phyloP scores from a whole-genome alignment of 805 yeast genomes.

The Wickerhamiella galacta region DNA sequence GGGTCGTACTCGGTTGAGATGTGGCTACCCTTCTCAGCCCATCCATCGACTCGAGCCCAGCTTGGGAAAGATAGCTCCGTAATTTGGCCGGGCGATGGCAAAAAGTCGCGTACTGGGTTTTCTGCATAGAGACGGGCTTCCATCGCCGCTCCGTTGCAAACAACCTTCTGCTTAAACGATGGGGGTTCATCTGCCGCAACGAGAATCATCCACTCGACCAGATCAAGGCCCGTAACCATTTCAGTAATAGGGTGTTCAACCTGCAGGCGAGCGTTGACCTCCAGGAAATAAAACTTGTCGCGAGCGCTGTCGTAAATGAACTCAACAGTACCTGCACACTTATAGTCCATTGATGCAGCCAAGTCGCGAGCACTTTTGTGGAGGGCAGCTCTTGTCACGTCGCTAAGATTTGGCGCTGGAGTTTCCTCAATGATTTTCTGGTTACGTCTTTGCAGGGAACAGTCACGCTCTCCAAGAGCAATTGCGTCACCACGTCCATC shows the following conservation, averaged over 20 bases:
- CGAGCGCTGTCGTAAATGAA: slow-evolving; percentile 75
- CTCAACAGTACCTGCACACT: slow-evolving; percentile 96
- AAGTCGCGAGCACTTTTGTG: slow-evolving; percentile 72
- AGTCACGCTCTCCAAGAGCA: slow-evolving; percentile 93
- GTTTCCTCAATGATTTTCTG: slow-evolving; percentile 95
- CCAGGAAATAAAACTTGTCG: slow-evolving; percentile 85
- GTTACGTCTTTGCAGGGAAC: slow-evolving; percentile 93
- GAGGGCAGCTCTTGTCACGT: slow-evolving; percentile 53
- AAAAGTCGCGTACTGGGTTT: slow-evolving; percentile 85
- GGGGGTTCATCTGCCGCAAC: slow-evolving; percentile 87
- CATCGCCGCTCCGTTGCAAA: slow-evolving; percentile 76
- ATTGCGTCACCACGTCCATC: slow-evolving; percentile 88
- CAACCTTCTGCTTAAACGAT: slow-evolving; percentile 43
- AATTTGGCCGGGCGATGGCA: slow-evolving; percentile 92
- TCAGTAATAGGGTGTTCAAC: slow-evolving; percentile 98
- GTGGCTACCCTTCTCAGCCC: slow-evolving; percentile 81
- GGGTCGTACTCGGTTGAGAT: slow-evolving; percentile 93
- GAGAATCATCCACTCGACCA: slow-evolving; percentile 91
- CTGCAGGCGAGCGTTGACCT: slow-evolving; percentile 90
- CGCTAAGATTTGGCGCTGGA: slow-evolving; percentile 91
- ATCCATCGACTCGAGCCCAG: slow-evolving; percentile 88
- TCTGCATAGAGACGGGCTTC: slow-evolving; percentile 95
- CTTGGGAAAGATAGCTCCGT: slow-evolving; percentile 71
- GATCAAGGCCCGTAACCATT: slow-evolving; percentile 81
- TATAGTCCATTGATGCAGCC: slow-evolving; percentile 70